Percentiles rank a stretch among this genome's conserved stretches.
Evolutionary conservation across 2,329 filamentous ascomycete species (phyloP).

Genomic region (Aspergillus carbonarius): DNA sequence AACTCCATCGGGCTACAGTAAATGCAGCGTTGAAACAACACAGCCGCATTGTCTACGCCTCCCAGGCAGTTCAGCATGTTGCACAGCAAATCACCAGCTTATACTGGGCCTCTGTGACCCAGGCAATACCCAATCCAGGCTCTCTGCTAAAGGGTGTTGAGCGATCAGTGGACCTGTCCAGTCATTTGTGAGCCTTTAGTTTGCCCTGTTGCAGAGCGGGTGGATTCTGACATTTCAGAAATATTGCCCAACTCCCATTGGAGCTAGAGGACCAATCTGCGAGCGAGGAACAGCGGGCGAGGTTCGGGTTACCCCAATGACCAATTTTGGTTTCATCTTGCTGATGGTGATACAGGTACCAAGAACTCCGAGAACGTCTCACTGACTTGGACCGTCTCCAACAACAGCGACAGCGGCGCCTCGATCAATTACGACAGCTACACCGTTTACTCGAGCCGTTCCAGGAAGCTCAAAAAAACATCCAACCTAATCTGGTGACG

Average conservation of each 20-base stretch:
- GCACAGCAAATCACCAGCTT: slow-evolving; percentile 56
- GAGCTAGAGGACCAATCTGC: slow-evolving; percentile 33
- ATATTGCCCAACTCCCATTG: slow-evolving; percentile 40
- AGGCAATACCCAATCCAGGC: slow-evolving; percentile 28
- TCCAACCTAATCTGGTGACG: slow-evolving; percentile 57
- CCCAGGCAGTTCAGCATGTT: slow-evolving; percentile 56
- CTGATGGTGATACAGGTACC: slow-evolving; percentile 39
- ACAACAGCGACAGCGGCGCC: slow-evolving; percentile 46
- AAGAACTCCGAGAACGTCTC: slow-evolving; percentile 44
- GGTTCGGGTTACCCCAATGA: slow-evolving; percentile 27
- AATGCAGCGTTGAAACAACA: slow-evolving; percentile 54
- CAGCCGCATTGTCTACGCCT: slow-evolving; percentile 54
- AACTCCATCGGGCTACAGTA: slow-evolving; percentile 34
- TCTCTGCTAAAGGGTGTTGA: slow-evolving; percentile 33
- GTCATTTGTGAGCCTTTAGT: slow-evolving; percentile 31
- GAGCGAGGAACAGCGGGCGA: slow-evolving; percentile 32
- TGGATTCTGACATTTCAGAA: slow-evolving; percentile 25
- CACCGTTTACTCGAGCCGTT: slow-evolving; percentile 51
- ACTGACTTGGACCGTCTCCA: slow-evolving; percentile 46
- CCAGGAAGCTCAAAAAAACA: slow-evolving; percentile 47
- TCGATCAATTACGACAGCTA: slow-evolving; percentile 50
- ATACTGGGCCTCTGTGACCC: slow-evolving; percentile 53
- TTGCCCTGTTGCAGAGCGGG: not conserved
- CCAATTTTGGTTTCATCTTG: slow-evolving; percentile 21
- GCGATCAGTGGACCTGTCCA: slow-evolving; percentile 41